Evolutionary conservation across 2,329 filamentous ascomycete genomes (phyloP), one percentile per base, ranked within the genome.

Genomic region (Zymoseptoria pseudotritici): DNA sequence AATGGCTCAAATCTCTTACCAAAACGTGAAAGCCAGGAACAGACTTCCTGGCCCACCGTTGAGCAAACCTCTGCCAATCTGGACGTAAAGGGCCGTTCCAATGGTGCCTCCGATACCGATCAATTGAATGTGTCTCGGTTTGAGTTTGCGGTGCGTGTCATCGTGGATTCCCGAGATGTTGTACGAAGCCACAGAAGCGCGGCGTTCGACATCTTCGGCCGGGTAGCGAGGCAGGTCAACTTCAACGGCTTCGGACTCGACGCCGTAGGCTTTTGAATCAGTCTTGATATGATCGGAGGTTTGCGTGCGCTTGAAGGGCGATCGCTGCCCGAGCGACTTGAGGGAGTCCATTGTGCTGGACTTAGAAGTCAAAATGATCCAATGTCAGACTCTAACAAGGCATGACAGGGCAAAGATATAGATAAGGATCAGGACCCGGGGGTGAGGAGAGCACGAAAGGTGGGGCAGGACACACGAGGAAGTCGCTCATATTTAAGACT

Each of bases 21-120:
- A 79, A 42, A 79, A 67, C 4, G 75, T 73, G 62, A 78, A 79
- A 4, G 77, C 77, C 26, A 78, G 61, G 65, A 79, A 79, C 56
- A 79, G 66, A 57, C 75, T 76, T n/a, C 62, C 77, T 10, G 77
- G 77, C 5, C 77, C 77, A 31, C 77, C 77, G 66, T 78, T 78
- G 68, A 79, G 71, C 62, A 79, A 65, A 21, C 77, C 76, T 54
- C 69, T 70, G 26, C 77, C 77, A 57, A 79, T 79, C 57, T 78
- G 76, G 7, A 79, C 77, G 63, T 78, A 79, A 1, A 79, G 69
- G 0, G 76, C 77, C n/a, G 77, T 79, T 24, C 77, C 77, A 63
- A 79, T 79, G 0, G 77, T 79, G 46, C 77, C 76, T 9, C 63
- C 64, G 9, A 57, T 57, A 55, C 77, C 77, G 57, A 79, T 79